Base-by-base conservation (phyloP, 1,284 basidiomycete species). In the Austroboletus rostrupii region DNA sequence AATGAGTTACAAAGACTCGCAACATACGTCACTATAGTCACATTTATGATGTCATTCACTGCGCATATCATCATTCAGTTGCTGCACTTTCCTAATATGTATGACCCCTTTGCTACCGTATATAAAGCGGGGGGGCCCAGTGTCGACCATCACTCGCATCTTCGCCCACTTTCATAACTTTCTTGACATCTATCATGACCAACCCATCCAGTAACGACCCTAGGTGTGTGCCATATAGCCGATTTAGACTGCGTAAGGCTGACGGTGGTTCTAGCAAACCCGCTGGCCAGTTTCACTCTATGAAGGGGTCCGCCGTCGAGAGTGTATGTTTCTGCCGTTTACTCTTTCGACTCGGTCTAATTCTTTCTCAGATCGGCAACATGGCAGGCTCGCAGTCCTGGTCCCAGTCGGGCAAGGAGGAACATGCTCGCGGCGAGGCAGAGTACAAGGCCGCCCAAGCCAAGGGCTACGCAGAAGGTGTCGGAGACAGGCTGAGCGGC, bases 341-440 rank as follows among this genome's bases (percentile, higher is more conserved):
- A 2, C 17, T 17, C 3, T 3, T 11, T 7, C 23, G 11, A 21
- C 16, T 0, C 4, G 6, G 6, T 11, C 32, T 53, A 20, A 57
- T 32, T 8, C 43, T 37, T 19, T 57, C 46, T 9, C 44, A 76
- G 67, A 62, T 78, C 45, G 80, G 82, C 48, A 73, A 80, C 56
- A 23, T 74, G 45, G 75, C 72, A 37, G 80, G 80, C 19, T 61
- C 70, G 9, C 54, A 68, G 46, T 61, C 70, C 2, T 81, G 78
- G 80, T 57, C 73, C 59, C 65, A 76, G 53, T 70, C 80, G 31
- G 85, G 86, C 17, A 79, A 80, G 57, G 72, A 88, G 53, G 83
- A 86, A 60, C 86, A 87, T 61, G 72, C 74, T 38, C 65, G 73
- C 48, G 87, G 87, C 45, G 86, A 89, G 65, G 72, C 72, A 11